These are phyloP conservation scores for Xylaria curta DNA, from an alignment of 495 filamentous ascomycete species.

Conservation along the genomic window DNA sequence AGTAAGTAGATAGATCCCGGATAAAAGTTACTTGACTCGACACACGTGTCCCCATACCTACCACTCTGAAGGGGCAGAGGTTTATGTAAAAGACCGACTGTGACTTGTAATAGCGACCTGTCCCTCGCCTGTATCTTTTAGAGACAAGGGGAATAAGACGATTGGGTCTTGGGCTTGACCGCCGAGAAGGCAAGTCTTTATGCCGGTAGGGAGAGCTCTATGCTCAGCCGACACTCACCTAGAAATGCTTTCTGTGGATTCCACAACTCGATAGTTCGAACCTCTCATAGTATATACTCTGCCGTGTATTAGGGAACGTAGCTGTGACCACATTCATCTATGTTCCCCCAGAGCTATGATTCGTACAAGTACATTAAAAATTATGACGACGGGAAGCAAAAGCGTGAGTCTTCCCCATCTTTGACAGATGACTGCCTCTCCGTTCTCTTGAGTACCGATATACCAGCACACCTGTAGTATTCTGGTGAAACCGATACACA, in stretches of 20 bases:
- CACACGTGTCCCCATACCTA: conserved; percentile 52
- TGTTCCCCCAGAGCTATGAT: conserved; percentile 41
- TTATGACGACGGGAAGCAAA: conserved; percentile 40
- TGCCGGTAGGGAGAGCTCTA: conserved; percentile 39
- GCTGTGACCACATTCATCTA: conserved; percentile 46
- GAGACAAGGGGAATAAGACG: conserved; percentile 33
- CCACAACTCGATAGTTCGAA: conserved; percentile 25
- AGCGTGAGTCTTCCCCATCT: conserved; percentile 32
- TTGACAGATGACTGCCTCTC: conserved; percentile 19
- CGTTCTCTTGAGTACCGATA: conserved; percentile 8
- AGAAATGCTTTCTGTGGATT: conserved; percentile 25
- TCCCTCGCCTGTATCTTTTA: conserved; percentile 35
- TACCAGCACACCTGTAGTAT: conserved; percentile 8
- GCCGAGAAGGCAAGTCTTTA: conserved; percentile 40
- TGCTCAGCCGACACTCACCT: conserved; percentile 45
- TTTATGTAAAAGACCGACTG: conserved; percentile 26
- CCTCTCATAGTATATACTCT: conserved; percentile 21
- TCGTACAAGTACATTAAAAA: conserved; percentile 43
- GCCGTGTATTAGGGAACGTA: conserved; percentile 45
- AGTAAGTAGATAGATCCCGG: conserved; percentile 45
- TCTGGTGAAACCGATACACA: conserved; percentile 17
- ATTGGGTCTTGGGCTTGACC: conserved; percentile 44
- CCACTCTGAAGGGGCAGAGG: conserved; percentile 31
- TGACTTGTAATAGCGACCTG: conserved; percentile 33
- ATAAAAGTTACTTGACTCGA: conserved; percentile 55